Base-by-base conservation (phyloP, 2,329 filamentous ascomycete genomes). In the Botrytis porri region DNA sequence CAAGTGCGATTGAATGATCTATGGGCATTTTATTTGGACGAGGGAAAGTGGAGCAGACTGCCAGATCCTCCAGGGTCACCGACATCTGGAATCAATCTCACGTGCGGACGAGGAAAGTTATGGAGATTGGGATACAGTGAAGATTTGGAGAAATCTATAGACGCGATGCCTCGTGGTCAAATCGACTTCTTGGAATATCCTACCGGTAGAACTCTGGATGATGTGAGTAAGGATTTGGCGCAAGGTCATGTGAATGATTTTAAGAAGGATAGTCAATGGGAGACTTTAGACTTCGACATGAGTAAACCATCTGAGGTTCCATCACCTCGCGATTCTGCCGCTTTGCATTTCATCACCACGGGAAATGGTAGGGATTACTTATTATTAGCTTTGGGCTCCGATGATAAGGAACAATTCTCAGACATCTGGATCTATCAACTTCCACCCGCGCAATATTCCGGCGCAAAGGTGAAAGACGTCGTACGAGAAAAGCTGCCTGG, bases 371-470 rank as follows among this genome's bases (percentile, higher is more conserved):
- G 69, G 18, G 69, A 64, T 32, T 71, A 71, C 54, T 35, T 71
- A 32, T 39, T 71, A 20, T 20, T 71, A 16, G 59, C 59, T 29
- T 54, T 71, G 37, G 69, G 59, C 25, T 39, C 32, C 18, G 25
- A 62, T 12, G 69, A 64, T 12, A 51, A 22, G 32, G 60, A 63
- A 16, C 18, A 54, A 41, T 62, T 51, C 14, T 62, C 69, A 10
- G 69, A 71, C 16, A 45, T 71, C 18, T 71, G 69, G 69, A 35
- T 62, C 5, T 64, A 71, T 48, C 69, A 71, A 25, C 43, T 71
- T 2, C 69, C 59, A 9, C 4, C 69, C 7, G 9, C 35, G 7
- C 43, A 39, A 25, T 63, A 63, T 12, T 71, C 69, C 0, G 32
- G 69, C 35, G 69, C 69, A 39, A 45, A 62, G 18, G 25, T 71